Percentiles rank a stretch among this genome's conserved stretches.
Evolutionary conservation across 2,329 filamentous ascomycete species (phyloP).

Genomic region (Trichoderma sp.): DNA sequence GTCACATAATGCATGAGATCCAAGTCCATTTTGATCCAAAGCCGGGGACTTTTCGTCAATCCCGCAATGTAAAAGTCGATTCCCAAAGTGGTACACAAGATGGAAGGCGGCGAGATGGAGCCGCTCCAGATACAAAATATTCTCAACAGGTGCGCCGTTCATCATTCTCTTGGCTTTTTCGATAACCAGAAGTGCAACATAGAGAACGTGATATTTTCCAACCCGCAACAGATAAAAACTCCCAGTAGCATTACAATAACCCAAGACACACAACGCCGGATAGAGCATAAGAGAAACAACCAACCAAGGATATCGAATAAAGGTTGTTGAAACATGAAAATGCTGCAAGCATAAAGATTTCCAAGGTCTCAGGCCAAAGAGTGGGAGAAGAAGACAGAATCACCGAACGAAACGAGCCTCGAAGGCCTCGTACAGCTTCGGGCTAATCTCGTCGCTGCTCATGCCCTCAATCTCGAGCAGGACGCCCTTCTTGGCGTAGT

Average conservation of each 20-base stretch:
- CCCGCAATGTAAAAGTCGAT: conserved; percentile 17
- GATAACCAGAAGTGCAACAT: background rate
- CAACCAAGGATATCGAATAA: conserved; percentile 3
- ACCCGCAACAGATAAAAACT: background rate
- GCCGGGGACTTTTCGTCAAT: conserved; percentile 28
- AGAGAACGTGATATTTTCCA: background rate
- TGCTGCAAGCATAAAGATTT: background rate
- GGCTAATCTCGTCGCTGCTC: conserved; percentile 92
- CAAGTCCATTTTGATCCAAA: background rate
- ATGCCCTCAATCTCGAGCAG: conserved; percentile 85
- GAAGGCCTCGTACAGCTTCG: conserved; percentile 83
- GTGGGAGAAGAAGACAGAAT: background rate
- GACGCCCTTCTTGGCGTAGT: conserved; percentile 83
- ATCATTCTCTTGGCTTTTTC: background rate
- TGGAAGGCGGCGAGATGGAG: background rate
- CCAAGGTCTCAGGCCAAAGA: background rate
- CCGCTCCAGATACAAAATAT: background rate
- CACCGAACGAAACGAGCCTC: conserved; percentile 65
- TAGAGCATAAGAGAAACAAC: conserved; percentile 7
- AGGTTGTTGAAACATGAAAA: conserved; percentile 7
- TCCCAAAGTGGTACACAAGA: background rate
- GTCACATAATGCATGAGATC: background rate
- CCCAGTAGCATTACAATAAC: background rate
- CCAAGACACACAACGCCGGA: conserved; percentile 6
- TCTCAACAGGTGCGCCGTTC: background rate